Conservation (phyloP, 192 early-diverging fungal genomes). For the Gigaspora rosea region DNA sequence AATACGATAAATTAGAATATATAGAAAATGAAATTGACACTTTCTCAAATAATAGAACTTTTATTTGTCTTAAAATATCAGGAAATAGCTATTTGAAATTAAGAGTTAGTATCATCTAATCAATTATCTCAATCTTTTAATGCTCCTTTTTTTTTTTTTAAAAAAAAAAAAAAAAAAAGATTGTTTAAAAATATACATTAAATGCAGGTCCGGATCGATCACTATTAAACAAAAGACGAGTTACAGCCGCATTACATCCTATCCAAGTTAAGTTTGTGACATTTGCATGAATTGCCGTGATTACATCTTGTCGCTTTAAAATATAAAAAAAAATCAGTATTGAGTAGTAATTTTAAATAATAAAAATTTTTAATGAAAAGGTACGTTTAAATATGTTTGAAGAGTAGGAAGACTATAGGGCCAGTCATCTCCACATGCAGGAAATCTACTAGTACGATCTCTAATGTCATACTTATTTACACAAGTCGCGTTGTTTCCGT, state of each 20-base stretch:
- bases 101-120: too few species aligned
- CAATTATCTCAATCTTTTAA: too few species aligned
- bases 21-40: background rate
- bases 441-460: conserved; percentile 40
- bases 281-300: conserved; percentile 56
- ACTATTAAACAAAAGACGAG: too few species aligned
- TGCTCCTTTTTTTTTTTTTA: too few species aligned
- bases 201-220: too few species aligned
- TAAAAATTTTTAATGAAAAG: background rate
- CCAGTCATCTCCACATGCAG: conserved; percentile 56
- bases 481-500: conserved; percentile 37
- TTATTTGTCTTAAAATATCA: conserved; percentile 54
- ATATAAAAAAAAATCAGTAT: background rate
- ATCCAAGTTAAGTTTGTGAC: too few species aligned
- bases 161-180: too few species aligned
- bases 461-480: conserved; percentile 65
- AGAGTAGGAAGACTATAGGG: conserved; percentile 52
- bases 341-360: background rate
- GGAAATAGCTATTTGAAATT: conserved; percentile 58
- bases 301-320: conserved; percentile 49
- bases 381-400: conserved; percentile 54
- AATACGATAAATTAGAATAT: background rate
- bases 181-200: too few species aligned
- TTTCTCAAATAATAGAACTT: conserved; percentile 66
- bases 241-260: too few species aligned